Evolutionary conservation across 345 rosid genomes (phyloP), one percentile per base, ranked within the genome.

Genomic region (Ceriops tagal): DNA sequence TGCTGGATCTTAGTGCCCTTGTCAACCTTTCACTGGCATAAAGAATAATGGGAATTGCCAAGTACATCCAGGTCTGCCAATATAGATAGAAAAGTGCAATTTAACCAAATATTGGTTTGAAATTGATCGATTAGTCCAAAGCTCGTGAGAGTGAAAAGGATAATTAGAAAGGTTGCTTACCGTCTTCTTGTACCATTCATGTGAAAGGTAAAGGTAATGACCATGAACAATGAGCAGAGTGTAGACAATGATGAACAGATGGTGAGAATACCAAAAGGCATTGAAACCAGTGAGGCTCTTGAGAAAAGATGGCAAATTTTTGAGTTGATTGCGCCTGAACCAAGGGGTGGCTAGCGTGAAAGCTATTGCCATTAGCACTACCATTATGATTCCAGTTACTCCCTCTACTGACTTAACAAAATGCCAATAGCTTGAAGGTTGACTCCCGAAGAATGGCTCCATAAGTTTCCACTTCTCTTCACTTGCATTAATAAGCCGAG

Each of bases 221-320:
- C 96, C 96, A 60, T 90, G 96, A 5, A 83, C 86, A 69, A 90
- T 47, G 37, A 90, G 92, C 69, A 88, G 79, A 27, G 78, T 24
- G 72, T 88, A 90, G 79, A 90, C 96, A 22, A 90, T 79, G 79
- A 88, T 71, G 39, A 90, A 90, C 53, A 90, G 74, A 37, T 90
- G 96, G 71, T 90, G 93, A n/a, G 93, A 86, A 70, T 90, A 90
- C 96, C 96, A 88, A 61, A 90, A 90, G 67, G 93, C 93, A 71
- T 90, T 90, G 79, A 88, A 90, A 57, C 96, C 90, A 3, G 96
- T 87, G 51, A 90, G 86, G 64, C 83, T 87, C 84, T 80, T 83
- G 58, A 90, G 76, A 35, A 84, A 82, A 21, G 81, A 78, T 2
- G 96, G 96, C 69, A 90, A 74, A 21, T 80, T 82, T 43, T 43